phyloP scores from a whole-genome alignment of 805 yeast genomes.

The Candida montana region DNA sequence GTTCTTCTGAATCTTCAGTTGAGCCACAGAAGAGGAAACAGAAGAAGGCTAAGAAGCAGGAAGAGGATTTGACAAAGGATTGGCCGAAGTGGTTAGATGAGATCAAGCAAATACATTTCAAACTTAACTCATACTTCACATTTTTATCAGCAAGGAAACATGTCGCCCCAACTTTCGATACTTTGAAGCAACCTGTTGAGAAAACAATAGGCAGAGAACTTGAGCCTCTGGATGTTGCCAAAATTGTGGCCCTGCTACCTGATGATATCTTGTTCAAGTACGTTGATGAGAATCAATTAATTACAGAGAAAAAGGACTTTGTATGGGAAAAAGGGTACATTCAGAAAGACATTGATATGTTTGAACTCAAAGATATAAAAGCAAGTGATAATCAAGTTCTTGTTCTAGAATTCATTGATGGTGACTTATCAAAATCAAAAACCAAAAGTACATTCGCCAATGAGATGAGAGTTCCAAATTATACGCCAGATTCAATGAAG shows the following conservation, averaged over 20 bases:
- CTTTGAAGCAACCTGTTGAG: conserved; percentile 48
- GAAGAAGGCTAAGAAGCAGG: background rate
- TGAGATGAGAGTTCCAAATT: conserved; percentile 44
- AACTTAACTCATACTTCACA: conserved; percentile 56
- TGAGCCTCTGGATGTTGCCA: conserved; percentile 54
- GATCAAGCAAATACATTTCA: conserved; percentile 42
- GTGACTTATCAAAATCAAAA: conserved; percentile 45
- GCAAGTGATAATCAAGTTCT: conserved; percentile 45
- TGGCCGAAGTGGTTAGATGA: conserved; percentile 33
- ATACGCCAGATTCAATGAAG: conserved; percentile 52
- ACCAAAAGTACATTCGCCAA: conserved; percentile 37
- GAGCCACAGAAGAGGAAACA: too few relatives aligned
- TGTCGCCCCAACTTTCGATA: conserved; percentile 50
- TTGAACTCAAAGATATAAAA: conserved; percentile 37
- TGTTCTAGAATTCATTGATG: conserved; percentile 75
- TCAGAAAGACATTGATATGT: conserved; percentile 51
- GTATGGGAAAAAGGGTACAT: conserved; percentile 43
- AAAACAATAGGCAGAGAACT: conserved; percentile 40
- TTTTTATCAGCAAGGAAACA: conserved; percentile 58
- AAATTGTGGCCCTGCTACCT: conserved; percentile 58
- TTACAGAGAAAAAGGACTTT: conserved; percentile 32
- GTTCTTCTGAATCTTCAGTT: background rate
- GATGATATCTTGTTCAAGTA: conserved; percentile 66
- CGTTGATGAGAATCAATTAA: conserved; percentile 69
- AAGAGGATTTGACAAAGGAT: background rate